Conservation (phyloP, 129 eudicot genomes). For the Chrysanthemum lavandulifolium region DNA sequence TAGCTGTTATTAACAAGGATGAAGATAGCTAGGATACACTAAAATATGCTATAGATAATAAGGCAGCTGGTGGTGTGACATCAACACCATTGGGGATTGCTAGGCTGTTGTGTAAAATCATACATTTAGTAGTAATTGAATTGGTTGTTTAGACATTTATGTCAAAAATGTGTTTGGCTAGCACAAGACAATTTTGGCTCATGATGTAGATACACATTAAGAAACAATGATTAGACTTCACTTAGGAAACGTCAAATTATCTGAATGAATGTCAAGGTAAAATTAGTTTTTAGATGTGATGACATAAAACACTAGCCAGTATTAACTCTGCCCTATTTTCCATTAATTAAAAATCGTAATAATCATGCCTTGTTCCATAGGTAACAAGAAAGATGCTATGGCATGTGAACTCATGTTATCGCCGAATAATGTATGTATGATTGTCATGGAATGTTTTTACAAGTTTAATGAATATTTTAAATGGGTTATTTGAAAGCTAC, state of each 20-base stretch:
- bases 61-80: neutral
- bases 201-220: neutral
- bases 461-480: constrained; percentile 9
- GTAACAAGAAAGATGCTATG: constrained; percentile 21
- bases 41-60: neutral
- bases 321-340: neutral
- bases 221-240: neutral
- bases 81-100: neutral
- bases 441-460: constrained; percentile 33
- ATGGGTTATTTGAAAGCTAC: too few species aligned
- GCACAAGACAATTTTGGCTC: constrained; percentile 8
- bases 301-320: neutral
- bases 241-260: neutral
- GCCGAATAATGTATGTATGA: constrained; percentile 10
- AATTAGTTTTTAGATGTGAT: neutral
- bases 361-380: constrained; percentile 5
- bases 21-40: neutral
- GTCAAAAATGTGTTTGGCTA: neutral
- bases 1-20: constrained; percentile 9
- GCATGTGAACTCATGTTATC: constrained; percentile 38
- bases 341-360: neutral
- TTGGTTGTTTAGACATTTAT: neutral
- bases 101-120: neutral
- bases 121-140: neutral
- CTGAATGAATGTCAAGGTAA: neutral